Evolutionary conservation across 352 stramenopile genomes (phyloP).

Genomic region (Globisporangium carolinianum): DNA sequence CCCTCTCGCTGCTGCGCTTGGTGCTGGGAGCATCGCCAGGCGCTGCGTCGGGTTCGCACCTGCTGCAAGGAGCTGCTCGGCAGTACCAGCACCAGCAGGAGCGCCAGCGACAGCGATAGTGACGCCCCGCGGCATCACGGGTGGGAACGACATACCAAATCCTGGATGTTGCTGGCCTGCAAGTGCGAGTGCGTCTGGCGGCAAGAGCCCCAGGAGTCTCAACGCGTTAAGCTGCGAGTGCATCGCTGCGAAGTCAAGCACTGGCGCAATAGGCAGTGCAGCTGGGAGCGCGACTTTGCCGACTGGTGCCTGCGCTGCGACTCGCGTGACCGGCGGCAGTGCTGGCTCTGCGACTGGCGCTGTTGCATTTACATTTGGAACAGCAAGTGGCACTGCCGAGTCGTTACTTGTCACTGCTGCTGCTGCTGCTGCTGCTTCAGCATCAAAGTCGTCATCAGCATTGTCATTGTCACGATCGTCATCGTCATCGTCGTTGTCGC

Average conservation of each 20-base stretch:
- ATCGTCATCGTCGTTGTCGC: neutral
- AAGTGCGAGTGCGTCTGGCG: neutral
- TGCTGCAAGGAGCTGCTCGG: no score
- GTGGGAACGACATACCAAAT: slow-evolving; percentile 31
- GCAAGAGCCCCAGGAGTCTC: slow-evolving; percentile 6
- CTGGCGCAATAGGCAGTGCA: neutral
- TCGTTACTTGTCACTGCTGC: no score
- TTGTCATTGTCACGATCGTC: neutral
- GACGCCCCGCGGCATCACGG: slow-evolving; percentile 13
- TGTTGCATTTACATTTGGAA: no score
- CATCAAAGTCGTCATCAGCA: no score
- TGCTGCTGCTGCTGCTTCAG: no score
- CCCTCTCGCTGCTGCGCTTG: slow-evolving; percentile 11
- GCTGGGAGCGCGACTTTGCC: slow-evolving; percentile 6
- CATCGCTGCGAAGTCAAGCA: neutral
- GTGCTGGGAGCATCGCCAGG: neutral
- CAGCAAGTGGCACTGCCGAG: no score
- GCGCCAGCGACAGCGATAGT: no score
- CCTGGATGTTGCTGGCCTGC: slow-evolving; percentile 20
- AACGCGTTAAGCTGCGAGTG: slow-evolving; percentile 6
- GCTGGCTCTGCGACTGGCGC: no score
- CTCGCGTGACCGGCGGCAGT: neutral
- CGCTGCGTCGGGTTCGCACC: neutral
- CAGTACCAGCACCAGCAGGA: no score
- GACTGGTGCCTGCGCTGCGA: neutral